These are phyloP conservation scores for Saturnispora dispora DNA, from an alignment of 805 yeast genomes.

Conservation along the genomic window DNA sequence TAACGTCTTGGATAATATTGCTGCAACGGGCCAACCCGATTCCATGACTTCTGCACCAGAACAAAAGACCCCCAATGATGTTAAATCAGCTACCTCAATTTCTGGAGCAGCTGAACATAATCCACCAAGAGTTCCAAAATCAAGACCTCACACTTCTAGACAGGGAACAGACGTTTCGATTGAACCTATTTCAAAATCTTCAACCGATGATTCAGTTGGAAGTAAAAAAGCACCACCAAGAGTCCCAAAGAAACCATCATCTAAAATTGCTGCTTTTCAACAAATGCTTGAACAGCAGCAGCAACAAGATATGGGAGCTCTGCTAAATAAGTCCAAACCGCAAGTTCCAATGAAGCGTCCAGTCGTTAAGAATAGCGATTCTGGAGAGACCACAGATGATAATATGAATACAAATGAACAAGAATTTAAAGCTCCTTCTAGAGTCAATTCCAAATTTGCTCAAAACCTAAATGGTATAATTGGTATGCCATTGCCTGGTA, in stretches of 20 bases:
- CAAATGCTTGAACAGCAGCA: conserved; percentile 56
- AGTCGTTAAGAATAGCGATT: neutral
- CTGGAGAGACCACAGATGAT: neutral
- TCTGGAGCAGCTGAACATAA: neutral
- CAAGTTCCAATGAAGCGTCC: conserved; percentile 19
- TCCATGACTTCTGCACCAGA: neutral
- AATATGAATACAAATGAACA: neutral
- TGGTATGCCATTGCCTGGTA: conserved; percentile 44
- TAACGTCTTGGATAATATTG: neutral
- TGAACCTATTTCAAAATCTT: neutral
- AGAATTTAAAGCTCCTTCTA: conserved; percentile 2
- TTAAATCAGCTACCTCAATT: neutral
- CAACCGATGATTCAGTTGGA: neutral
- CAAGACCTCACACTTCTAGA: conserved; percentile 6
- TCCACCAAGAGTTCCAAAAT: conserved; percentile 6
- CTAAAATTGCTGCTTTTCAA: conserved; percentile 74
- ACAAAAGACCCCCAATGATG: neutral
- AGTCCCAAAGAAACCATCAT: conserved; percentile 69
- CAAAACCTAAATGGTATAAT: conserved; percentile 52
- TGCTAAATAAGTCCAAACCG: conserved; percentile 17
- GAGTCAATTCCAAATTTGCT: conserved; percentile 36
- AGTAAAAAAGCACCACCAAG: conserved; percentile 44
- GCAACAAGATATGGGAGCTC: conserved; percentile 25
- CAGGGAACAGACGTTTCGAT: neutral
- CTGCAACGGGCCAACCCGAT: neutral